Conservation (phyloP, 1,284 basidiomycete species). For the Cronartium ribicola region DNA sequence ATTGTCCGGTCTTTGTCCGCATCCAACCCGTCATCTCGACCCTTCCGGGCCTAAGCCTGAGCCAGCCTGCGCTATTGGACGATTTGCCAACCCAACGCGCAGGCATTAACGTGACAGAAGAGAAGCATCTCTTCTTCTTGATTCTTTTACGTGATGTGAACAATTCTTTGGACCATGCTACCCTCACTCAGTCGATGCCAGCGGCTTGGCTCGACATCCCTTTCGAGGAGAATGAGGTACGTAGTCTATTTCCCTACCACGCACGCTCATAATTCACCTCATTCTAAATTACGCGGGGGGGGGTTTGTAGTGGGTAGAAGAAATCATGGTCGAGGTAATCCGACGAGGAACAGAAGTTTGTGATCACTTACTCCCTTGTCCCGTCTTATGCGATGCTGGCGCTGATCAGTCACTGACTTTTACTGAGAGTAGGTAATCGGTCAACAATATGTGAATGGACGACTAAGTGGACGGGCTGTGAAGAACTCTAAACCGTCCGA, state of each 20-base stretch:
- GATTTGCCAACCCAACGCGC: slow-evolving; percentile 18
- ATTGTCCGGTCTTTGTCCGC: slow-evolving; percentile 86
- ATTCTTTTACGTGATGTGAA: slow-evolving; percentile 74
- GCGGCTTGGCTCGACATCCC: slow-evolving; percentile 75
- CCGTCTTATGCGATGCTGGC: background rate
- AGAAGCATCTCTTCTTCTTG: slow-evolving; percentile 73
- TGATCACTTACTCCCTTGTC: background rate
- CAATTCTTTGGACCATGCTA: slow-evolving; percentile 70
- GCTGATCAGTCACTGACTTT: too few relatives aligned
- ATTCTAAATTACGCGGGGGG: background rate
- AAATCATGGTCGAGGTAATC: slow-evolving; percentile 77
- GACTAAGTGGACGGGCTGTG: slow-evolving; percentile 23
- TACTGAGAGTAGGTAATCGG: slow-evolving; percentile 16
- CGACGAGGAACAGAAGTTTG: slow-evolving; percentile 69
- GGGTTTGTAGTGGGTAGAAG: slow-evolving; percentile 71
- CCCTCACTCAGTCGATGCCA: slow-evolving; percentile 74
- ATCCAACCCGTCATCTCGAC: slow-evolving; percentile 77
- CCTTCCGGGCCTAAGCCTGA: slow-evolving; percentile 54
- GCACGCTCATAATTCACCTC: background rate
- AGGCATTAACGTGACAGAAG: slow-evolving; percentile 45
- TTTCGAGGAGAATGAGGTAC: slow-evolving; percentile 68
- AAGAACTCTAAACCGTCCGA: slow-evolving; percentile 5
- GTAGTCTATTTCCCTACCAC: background rate
- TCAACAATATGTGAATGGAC: slow-evolving; percentile 40
- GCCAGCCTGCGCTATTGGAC: too few relatives aligned